Evolutionary conservation across 192 early-diverging fungal genomes (phyloP).

Genomic region (Rhizophagus sp.): DNA sequence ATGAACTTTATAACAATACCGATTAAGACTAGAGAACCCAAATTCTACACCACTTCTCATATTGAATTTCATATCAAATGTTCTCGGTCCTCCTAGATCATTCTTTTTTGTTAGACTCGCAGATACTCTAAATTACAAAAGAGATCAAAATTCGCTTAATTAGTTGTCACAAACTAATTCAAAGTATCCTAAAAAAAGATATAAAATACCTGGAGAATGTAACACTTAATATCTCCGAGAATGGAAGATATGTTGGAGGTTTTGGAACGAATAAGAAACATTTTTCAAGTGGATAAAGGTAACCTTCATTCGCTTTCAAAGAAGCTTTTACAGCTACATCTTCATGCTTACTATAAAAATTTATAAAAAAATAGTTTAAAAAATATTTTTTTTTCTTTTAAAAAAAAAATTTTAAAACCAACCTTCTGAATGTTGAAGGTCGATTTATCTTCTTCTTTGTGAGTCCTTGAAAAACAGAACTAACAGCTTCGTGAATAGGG

Average conservation of each 20-base stretch:
- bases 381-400: not conserved
- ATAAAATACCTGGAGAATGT: slow-evolving; percentile 81
- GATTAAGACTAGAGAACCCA: slow-evolving; percentile 86
- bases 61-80: slow-evolving; percentile 94
- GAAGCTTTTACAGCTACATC: slow-evolving; percentile 89
- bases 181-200: slow-evolving; percentile 24
- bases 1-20: slow-evolving; percentile 32
- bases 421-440: slow-evolving; percentile 43
- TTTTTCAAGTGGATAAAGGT: slow-evolving; percentile 91
- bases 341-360: slow-evolving; percentile 65
- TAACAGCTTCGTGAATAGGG: slow-evolving; percentile 82
- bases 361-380: not conserved
- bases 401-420: not conserved
- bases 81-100: slow-evolving; percentile 61
- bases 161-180: not conserved
- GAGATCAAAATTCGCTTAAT: too few species aligned
- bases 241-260: slow-evolving; percentile 85
- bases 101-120: slow-evolving; percentile 38
- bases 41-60: slow-evolving; percentile 77
- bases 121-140: slow-evolving; percentile 30
- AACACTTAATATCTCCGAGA: slow-evolving; percentile 80
- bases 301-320: slow-evolving; percentile 95
- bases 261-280: slow-evolving; percentile 94
- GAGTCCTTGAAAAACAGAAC: slow-evolving; percentile 81
- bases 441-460: slow-evolving; percentile 75